These are phyloP conservation scores for Xylaria grammica DNA, from an alignment of 495 filamentous ascomycete genomes.

Conservation along the genomic window DNA sequence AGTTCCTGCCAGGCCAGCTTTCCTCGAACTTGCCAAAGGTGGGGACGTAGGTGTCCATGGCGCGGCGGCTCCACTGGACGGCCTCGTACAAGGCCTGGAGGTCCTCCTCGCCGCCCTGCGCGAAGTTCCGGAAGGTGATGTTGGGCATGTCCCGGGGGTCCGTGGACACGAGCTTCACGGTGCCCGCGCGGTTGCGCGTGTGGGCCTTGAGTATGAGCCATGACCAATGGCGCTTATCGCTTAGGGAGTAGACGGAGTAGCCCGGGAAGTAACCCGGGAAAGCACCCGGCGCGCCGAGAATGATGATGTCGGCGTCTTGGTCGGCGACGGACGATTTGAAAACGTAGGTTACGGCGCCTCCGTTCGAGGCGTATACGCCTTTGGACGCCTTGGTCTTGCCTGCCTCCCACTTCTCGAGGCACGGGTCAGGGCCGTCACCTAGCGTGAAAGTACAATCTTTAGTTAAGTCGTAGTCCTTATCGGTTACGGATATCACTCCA, in stretches of 20 bases:
- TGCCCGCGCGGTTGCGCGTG: conserved; percentile 47
- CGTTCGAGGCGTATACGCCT: conserved; percentile 57
- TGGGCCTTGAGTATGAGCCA: conserved; percentile 45
- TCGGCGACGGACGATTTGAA: conserved; percentile 48
- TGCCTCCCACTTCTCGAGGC: conserved; percentile 52
- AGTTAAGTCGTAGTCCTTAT: conserved; percentile 46
- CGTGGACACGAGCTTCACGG: conserved; percentile 43
- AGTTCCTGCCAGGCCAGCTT: conserved; percentile 46
- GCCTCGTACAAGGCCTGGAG: conserved; percentile 50
- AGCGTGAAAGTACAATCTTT: conserved; percentile 53
- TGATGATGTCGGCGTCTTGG: conserved; percentile 25
- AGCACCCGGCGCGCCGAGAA: conserved; percentile 33
- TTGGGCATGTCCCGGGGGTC: conserved; percentile 49
- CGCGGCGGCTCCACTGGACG: conserved; percentile 44
- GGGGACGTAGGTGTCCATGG: conserved; percentile 39
- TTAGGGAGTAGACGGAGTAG: conserved; percentile 12
- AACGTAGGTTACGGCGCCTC: conserved; percentile 52
- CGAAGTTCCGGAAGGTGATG: conserved; percentile 51
- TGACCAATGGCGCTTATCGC: conserved; percentile 40
- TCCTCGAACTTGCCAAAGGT: conserved; percentile 45
- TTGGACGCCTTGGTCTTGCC: conserved; percentile 37
- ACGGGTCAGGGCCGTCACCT: conserved; percentile 49
- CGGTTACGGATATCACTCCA: conserved; percentile 48
- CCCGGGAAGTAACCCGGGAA: conserved; percentile 41
- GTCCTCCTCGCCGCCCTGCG: conserved; percentile 34